Evolutionary conservation across 495 filamentous ascomycete genomes (phyloP), one percentile per base, ranked within the genome.

Genomic region (Aeminium ludgeri): DNA sequence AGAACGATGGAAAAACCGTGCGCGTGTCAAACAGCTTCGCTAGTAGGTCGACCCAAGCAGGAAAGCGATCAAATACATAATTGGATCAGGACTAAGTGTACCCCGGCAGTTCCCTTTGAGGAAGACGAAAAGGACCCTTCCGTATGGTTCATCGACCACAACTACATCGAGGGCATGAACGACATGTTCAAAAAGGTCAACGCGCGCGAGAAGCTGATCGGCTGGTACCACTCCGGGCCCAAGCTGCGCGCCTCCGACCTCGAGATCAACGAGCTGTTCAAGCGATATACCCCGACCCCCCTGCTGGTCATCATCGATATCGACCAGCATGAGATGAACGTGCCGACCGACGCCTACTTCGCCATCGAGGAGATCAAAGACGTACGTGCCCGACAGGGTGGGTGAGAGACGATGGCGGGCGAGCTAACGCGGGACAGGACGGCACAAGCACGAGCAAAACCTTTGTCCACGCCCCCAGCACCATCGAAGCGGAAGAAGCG

Each of bases 181-280:
- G 89, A 97, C 63, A 97, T 97, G 89, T 97, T 97, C 70, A 97
- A 97, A 72, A 96, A 96, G 65, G 86, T 97, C 67, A 97, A 97
- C 68, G 89, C 89, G 43, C 70, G 85, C 40, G 89, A 97, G 66
- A 97, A 97, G 76, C 71, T 97, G 56, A 86, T 97, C 67, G 89
- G 89, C 61, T 97, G 89, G 89, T 97, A 97, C 63, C 89, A 97
- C 61, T 93, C 91, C 7, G 89, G 89, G 36, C 89, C 89, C 17
- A 97, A 97, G 67, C 69, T 97, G 53, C 78, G 89, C 50, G 91
- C 86, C 40, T 93, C 86, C 30, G 89, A 97, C 71, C 70, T 96
- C 52, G 86, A 96, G 67, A 94, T 97, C 75, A 97, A 97, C 66
- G 89, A 97, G 63, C 75, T 97, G 38, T 95, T 97, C 75, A 97